Conservation (phyloP, 768 basidiomycete species). For the Chlorophyllum brunneum region DNA sequence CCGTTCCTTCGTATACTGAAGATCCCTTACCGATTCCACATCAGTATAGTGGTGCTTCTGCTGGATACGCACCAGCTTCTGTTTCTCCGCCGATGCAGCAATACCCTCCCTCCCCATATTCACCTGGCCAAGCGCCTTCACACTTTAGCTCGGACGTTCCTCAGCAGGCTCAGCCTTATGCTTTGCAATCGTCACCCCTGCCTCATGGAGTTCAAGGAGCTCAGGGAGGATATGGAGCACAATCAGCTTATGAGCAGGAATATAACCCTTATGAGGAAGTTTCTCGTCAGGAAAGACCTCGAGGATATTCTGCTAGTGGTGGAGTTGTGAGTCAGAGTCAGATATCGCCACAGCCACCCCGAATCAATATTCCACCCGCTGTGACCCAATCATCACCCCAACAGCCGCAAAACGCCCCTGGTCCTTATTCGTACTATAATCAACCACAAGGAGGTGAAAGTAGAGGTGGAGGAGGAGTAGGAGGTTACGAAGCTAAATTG, state of each 20-base stretch:
- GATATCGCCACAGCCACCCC: too few relatives aligned
- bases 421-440: background rate
- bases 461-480: background rate
- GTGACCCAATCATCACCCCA: too few relatives aligned
- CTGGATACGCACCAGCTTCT: slow-evolving; percentile 11
- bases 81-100: background rate
- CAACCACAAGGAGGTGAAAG: background rate
- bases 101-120: background rate
- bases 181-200: background rate
- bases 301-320: too few relatives aligned
- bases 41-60: slow-evolving; percentile 14
- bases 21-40: slow-evolving; percentile 13
- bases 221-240: background rate
- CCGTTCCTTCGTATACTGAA: slow-evolving; percentile 35
- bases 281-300: too few relatives aligned
- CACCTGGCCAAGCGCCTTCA: background rate
- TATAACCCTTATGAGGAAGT: background rate
- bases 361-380: slow-evolving; percentile 1
- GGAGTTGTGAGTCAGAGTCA: too few relatives aligned
- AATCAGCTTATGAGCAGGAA: background rate
- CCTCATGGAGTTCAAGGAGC: too few relatives aligned
- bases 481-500: background rate
- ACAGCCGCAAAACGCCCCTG: background rate
- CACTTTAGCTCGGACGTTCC: too few relatives aligned
- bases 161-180: background rate